Base-by-base conservation (phyloP, 495 filamentous ascomycete species). In the Penicillium silybi region DNA sequence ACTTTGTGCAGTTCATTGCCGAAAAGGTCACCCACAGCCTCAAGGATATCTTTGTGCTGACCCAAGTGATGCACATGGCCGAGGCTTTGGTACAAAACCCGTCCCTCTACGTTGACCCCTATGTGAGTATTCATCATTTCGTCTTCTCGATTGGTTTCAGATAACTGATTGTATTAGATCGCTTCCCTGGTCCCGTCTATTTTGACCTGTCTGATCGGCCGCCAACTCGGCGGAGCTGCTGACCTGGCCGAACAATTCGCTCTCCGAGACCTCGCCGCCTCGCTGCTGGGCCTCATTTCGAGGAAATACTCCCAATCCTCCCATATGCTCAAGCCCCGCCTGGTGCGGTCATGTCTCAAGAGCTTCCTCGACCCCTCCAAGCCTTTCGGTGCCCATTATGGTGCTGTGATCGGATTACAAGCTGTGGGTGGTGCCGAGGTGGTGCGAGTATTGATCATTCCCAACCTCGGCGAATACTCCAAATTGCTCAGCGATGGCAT, bases 11-110 rank as follows among this genome's bases (percentile, higher is more conserved):
- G 61, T 97, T 95, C 69, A 88, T 96, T 56, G 81, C 89, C 1
- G 90, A 96, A 64, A 95, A 95, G 68, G 89, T 97, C 43, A 97
- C 93, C 0, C 93, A 97, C 65, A 84, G 80, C 49, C 78, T 95
- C 43, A 89, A 92, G 57, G 82, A 91, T 67, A 77, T 92, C 4
- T 97, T 96, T 65, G 79, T 90, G 13, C 74, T 97, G 10, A 86
- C 81, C 2, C 89, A 93, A 69, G 92, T 92, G 79, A 89, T 98
- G 85, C 85, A 89, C 55, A 83, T 97, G 53, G 84, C 86, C 2
- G 79, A 85, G 29, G 89, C 92, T 0, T 69, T 98, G 45, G 84
- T 96, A 41, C 83, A 85, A 46, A 98, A 98, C 62, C 71, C 79
- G 23, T 81, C 80, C 54, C 82, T 97, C 38, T 93, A 88, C 68